A percentile compares a stretch with the other conserved stretches of the same genome.
These are phyloP conservation scores for Beauveria brongniartii DNA, from an alignment of 2,329 filamentous ascomycete species.

Conservation along the genomic window DNA sequence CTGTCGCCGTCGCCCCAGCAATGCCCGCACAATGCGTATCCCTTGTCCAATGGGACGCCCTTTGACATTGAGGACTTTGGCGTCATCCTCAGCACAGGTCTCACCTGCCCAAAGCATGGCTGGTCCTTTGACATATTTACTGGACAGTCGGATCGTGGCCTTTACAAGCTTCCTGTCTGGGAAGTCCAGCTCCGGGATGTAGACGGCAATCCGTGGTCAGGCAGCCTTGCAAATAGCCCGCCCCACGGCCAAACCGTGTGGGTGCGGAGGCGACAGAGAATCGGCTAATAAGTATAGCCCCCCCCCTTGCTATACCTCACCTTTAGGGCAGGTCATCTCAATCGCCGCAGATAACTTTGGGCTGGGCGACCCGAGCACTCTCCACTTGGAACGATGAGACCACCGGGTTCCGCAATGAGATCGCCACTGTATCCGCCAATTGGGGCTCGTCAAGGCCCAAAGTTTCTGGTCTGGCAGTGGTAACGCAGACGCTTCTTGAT, in stretches of 20 bases:
- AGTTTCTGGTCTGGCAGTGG: neutral
- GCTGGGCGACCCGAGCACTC: neutral
- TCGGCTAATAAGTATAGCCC: conserved; percentile 2
- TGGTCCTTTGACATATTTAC: conserved; percentile 66
- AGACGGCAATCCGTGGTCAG: neutral
- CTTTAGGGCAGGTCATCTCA: neutral
- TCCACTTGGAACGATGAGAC: neutral
- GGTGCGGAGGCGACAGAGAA: conserved; percentile 10
- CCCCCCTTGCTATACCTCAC: no score
- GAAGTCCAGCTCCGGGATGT: conserved; percentile 48
- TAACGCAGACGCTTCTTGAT: neutral
- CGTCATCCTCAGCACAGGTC: conserved; percentile 50
- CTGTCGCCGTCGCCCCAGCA: conserved; percentile 29
- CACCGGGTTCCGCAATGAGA: neutral
- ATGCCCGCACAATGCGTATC: conserved; percentile 61
- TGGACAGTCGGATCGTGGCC: conserved; percentile 52
- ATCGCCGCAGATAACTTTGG: neutral
- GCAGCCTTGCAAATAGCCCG: neutral
- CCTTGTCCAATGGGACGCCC: conserved; percentile 51
- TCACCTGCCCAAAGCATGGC: conserved; percentile 60
- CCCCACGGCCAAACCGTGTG: conserved; percentile 5
- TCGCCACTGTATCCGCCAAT: neutral
- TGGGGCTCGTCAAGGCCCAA: neutral
- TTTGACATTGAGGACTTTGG: conserved; percentile 72
- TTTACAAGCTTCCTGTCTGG: conserved; percentile 55